These are phyloP conservation scores for Iberis amara DNA, from an alignment of 441 rosid species.

Conservation along the genomic window DNA sequence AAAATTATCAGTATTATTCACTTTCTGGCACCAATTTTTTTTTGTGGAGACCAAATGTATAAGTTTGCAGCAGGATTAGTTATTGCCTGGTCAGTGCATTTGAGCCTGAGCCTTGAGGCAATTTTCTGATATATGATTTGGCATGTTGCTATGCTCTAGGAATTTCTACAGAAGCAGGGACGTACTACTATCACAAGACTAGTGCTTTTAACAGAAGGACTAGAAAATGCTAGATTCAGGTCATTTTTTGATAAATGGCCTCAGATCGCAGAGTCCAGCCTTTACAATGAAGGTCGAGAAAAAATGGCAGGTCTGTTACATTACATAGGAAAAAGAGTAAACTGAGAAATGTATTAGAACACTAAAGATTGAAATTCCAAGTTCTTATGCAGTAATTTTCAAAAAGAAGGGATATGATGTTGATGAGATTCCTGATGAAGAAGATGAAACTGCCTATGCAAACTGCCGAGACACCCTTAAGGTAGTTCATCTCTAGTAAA, in stretches of 20 bases:
- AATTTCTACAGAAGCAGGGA: slow-evolving; percentile 46
- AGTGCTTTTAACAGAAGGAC: slow-evolving; percentile 71
- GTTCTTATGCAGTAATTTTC: slow-evolving; percentile 23
- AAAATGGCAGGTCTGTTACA: slow-evolving; percentile 78
- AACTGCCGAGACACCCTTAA: slow-evolving; percentile 55
- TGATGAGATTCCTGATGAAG: slow-evolving; percentile 50
- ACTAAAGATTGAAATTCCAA: not conserved
- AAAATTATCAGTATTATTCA: not conserved
- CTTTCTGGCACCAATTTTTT: not conserved
- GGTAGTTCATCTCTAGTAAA: slow-evolving; percentile 31
- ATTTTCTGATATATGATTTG: slow-evolving; percentile 9
- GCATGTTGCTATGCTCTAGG: slow-evolving; percentile 10
- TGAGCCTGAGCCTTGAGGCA: too few species aligned
- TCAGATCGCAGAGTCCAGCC: slow-evolving; percentile 43
- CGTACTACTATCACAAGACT: slow-evolving; percentile 45
- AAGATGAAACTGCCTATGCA: slow-evolving; percentile 48
- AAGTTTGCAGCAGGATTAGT: not conserved
- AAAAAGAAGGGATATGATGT: slow-evolving; percentile 50
- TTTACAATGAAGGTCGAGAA: slow-evolving; percentile 78
- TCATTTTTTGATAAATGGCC: slow-evolving; percentile 75
- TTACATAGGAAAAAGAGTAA: not conserved
- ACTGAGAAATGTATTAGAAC: not conserved
- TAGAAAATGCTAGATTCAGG: slow-evolving; percentile 60
- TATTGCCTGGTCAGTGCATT: not conserved
- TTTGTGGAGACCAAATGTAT: not conserved